A percentile compares a stretch with the other conserved stretches of the same genome.
These are phyloP conservation scores for Candida boleticola DNA, from an alignment of 805 yeast genomes.

Conservation along the genomic window DNA sequence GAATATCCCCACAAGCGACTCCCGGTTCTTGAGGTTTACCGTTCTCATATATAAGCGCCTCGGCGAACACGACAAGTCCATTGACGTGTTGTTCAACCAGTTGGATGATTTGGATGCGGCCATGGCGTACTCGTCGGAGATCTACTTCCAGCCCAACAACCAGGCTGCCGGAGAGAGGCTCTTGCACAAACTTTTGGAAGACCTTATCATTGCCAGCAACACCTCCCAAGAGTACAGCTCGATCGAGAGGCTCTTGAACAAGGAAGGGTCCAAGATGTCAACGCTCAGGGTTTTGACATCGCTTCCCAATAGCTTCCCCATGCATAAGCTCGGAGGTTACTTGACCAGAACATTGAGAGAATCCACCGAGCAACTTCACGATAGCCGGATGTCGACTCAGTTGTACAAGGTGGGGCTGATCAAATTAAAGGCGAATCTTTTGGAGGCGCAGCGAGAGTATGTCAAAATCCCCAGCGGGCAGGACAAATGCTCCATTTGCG, in stretches of 20 bases:
- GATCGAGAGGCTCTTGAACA: conserved; percentile 39
- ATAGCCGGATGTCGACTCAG: conserved; percentile 42
- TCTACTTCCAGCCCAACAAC: conserved; percentile 37
- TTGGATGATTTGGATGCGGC: conserved; percentile 59
- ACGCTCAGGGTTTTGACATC: conserved; percentile 42
- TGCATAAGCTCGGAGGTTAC: conserved; percentile 42
- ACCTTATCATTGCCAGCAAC: conserved; percentile 40
- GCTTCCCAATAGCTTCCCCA: conserved; percentile 51
- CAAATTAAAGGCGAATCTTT: conserved; percentile 43
- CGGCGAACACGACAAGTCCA: conserved; percentile 59
- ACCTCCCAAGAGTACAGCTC: conserved; percentile 23
- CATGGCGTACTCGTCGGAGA: conserved; percentile 53
- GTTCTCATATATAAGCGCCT: conserved; percentile 58
- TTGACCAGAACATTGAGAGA: conserved; percentile 45
- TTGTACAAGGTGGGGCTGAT: conserved; percentile 54
- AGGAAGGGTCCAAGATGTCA: conserved; percentile 50
- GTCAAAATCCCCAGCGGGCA: conserved; percentile 37
- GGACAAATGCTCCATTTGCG: conserved; percentile 58
- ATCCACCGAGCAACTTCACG: conserved; percentile 38
- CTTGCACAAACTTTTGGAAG: conserved; percentile 51
- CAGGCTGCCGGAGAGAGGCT: conserved; percentile 38
- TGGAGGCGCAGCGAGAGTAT: conserved; percentile 33
- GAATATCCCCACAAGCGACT: conserved; percentile 31
- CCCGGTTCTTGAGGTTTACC: conserved; percentile 41
- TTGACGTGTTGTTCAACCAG: conserved; percentile 59